Evolutionary conservation across 23 red algal genomes (phyloP), one percentile per base, ranked within the genome.

Genomic region (Gracilariopsis chorda): DNA sequence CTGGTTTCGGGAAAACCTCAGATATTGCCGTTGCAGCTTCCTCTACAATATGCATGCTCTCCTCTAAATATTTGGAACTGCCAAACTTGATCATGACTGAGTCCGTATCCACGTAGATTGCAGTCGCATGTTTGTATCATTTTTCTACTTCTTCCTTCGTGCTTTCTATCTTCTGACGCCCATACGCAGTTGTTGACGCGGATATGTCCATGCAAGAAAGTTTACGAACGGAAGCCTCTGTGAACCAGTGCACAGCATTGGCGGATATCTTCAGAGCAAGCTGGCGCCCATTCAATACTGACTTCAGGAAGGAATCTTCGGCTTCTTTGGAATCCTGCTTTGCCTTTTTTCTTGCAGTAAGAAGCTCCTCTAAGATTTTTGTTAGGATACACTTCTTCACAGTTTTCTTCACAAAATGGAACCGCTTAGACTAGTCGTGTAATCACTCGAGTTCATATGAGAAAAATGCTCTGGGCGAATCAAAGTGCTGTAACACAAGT

Each of bases 201-300:
- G 92, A 95, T 40, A 98, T 98, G 61, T 94, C 92, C 84, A 94
- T 98, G 59, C 95, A 98, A 3, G 95, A 91, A 70, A 98, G 91
- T 77, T 98, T 98, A 41, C 95, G 91, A 24, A 90, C 78, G 27
- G 91, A 70, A 25, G 95, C 95, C 21, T 91, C 95, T 27, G 95
- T 98, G 62, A 98, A 98, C 14, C 95, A 91, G 82, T 98, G 94
- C n/a, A 98, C 95, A 47, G 95, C 95, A 43, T 98, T 98, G 24
- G 95, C 95, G 7, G 95, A 98, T n/a, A 98, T 95, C 85, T 98
- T 98, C 71, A 98, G 77, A 19, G 95, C 95, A 34, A 95, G 74
- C 86, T 98, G 95, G 33, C 95, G 78, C 27, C 95, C 95, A 60
- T 98, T 92, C 45, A 98, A 61, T 6, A 98, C 92, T 9, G 83